phyloP scores from a whole-genome alignment of 2,329 filamentous ascomycete genomes.

The Tolypocladium paradoxum region DNA sequence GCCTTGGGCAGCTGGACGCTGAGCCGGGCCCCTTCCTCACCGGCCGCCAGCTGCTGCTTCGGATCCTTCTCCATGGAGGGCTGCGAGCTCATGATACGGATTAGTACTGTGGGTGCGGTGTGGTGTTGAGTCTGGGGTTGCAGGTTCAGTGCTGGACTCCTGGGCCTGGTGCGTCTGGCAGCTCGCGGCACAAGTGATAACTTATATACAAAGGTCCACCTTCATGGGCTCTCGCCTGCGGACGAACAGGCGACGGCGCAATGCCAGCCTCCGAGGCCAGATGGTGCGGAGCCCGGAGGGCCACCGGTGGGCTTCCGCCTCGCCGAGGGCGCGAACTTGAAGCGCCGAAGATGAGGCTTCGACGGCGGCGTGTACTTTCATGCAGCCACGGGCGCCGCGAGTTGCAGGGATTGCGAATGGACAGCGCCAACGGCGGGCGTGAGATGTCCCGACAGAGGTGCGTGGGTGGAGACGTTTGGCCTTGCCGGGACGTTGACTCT shows the following conservation, averaged over 20 bases:
- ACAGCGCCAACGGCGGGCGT: background rate
- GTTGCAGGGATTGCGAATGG: no score
- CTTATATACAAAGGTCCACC: background rate
- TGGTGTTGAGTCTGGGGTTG: background rate
- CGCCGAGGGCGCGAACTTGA: no score
- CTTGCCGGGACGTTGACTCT: background rate
- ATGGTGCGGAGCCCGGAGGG: background rate
- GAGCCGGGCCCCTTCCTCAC: conserved; percentile 7
- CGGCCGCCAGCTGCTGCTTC: background rate
- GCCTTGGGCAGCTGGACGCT: conserved; percentile 15
- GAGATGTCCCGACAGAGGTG: background rate
- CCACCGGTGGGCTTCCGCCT: conserved; percentile 1
- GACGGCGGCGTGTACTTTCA: no score
- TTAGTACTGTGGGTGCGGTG: background rate
- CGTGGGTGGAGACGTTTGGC: background rate
- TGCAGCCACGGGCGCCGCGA: background rate
- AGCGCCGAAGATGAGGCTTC: no score
- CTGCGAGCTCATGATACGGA: background rate
- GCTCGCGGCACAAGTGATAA: background rate
- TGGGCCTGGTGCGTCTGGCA: background rate
- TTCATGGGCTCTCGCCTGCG: background rate
- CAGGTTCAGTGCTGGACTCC: background rate
- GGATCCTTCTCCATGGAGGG: background rate
- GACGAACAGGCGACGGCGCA: background rate
- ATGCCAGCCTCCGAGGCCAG: conserved; percentile 1